Evolutionary conservation across 495 filamentous ascomycete species (phyloP), one percentile per base, ranked within the genome.

Genomic region (Hypomontagnella submonticulosa): DNA sequence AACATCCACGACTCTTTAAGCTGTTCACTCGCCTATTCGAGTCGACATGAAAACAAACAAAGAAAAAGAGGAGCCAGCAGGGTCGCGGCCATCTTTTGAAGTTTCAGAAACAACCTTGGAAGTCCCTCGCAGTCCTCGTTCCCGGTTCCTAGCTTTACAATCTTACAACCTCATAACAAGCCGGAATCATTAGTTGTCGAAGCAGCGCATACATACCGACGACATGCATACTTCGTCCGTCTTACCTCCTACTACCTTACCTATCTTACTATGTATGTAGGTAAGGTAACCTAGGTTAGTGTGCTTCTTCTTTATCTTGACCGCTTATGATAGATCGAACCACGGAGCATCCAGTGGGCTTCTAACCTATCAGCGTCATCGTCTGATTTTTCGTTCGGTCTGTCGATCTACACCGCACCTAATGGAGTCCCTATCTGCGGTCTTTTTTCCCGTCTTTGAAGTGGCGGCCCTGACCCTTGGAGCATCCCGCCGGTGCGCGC

Each of bases 331-430:
- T 57, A 66, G 62, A 67, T 69, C 65, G 64, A 58, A 63, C 61
- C 53, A 66, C 48, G 52, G 51, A 48, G 37, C 38, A 32, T 57
- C 57, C 55, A 69, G 55, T 66, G 49, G 42, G 40, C 38, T 40
- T 47, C 10, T 55, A 61, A 59, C 64, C 57, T 69, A 57, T 48
- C 48, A 69, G 57, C 53, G 36, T 63, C 51, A 38, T 54, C 38
- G 43, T 30, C 61, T 69, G 65, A 46, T 69, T 27, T 64, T 57
- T 68, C 55, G 43, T 47, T 65, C 56, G 55, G 61, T 65, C 61
- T 61, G 38, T 70, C 57, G 62, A 69, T 71, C 64, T 71, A 68
- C 71, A 73, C 71, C 71, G 63, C 67, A 71, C 71, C 38, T 61
- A 61, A 44, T 57, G 54, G 36, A 5, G 48, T 51, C 33, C 47